Conservation (phyloP, 768 basidiomycete species). For the Lenzites betulinus region DNA sequence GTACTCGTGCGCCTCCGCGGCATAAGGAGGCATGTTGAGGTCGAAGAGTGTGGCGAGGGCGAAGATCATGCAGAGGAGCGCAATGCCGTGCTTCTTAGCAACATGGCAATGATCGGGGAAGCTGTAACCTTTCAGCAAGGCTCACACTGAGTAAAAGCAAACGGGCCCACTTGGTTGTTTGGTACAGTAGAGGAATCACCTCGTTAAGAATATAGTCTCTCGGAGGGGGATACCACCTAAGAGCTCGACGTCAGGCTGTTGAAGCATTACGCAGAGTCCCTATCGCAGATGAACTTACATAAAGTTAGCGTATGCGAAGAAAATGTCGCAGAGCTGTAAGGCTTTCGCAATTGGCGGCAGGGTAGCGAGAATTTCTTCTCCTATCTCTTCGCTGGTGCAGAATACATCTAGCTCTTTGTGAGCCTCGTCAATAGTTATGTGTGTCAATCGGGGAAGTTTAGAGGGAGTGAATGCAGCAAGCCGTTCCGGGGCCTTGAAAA, state of each 20-base stretch:
- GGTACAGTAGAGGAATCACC: conserved; percentile 55
- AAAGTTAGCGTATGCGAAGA: conserved; percentile 61
- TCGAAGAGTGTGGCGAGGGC: conserved; percentile 67
- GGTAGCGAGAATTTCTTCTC: conserved; percentile 41
- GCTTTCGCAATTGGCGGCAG: conserved; percentile 63
- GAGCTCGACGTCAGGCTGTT: not conserved
- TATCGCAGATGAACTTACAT: conserved; percentile 42
- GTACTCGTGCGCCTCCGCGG: conserved; percentile 60
- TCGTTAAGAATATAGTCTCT: conserved; percentile 59
- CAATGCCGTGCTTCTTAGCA: conserved; percentile 50
- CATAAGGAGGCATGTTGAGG: conserved; percentile 46
- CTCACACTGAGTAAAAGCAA: not conserved
- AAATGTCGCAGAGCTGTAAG: conserved; percentile 60
- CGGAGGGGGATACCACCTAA: conserved; percentile 56
- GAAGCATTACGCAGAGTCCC: too few relatives aligned
- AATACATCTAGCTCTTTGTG: conserved; percentile 32
- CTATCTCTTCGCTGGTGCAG: conserved; percentile 35
- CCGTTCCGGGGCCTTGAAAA: conserved; percentile 30
- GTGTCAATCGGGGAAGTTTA: conserved; percentile 38
- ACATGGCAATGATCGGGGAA: conserved; percentile 29
- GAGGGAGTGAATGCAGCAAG: conserved; percentile 27
- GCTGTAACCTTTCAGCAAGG: not conserved
- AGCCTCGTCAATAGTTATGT: conserved; percentile 41
- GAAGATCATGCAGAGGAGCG: conserved; percentile 67
- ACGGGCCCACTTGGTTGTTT: conserved; percentile 43